Percentiles rank a stretch among this genome's conserved stretches.
These are phyloP conservation scores for Aegle marmelos DNA, from an alignment of 345 rosid genomes.

Conservation along the genomic window DNA sequence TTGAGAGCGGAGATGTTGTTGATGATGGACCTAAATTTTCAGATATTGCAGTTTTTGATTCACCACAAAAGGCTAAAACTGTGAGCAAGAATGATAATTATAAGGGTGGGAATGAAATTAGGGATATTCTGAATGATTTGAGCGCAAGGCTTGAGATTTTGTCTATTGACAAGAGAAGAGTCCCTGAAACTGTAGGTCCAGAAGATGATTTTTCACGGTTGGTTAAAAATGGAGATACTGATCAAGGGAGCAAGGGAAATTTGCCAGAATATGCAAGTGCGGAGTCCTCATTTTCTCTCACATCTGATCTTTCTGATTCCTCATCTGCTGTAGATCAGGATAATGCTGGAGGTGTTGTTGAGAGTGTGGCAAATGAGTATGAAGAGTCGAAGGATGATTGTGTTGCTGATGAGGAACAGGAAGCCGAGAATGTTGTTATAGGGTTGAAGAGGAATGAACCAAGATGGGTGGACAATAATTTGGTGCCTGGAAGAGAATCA, in stretches of 20 bases:
- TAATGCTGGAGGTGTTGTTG: slow-evolving; percentile 21
- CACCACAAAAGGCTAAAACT: slow-evolving; percentile 44
- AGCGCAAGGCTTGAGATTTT: slow-evolving; percentile 69
- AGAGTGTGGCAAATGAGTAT: slow-evolving; percentile 14
- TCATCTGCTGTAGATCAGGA: slow-evolving; percentile 12
- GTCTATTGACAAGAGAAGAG: slow-evolving; percentile 63
- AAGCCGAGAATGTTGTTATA: slow-evolving; percentile 6
- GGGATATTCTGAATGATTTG: slow-evolving; percentile 75
- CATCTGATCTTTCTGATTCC: slow-evolving; percentile 27
- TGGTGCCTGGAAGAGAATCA: slow-evolving; percentile 25
- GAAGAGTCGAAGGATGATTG: slow-evolving; percentile 18
- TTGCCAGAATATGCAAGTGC: slow-evolving; percentile 41
- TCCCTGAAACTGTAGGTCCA: slow-evolving; percentile 26
- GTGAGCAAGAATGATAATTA: slow-evolving; percentile 16
- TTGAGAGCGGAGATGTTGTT: slow-evolving; percentile 1
- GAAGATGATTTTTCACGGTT: slow-evolving; percentile 17
- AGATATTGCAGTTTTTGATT: slow-evolving; percentile 60
- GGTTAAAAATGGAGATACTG: slow-evolving; percentile 4
- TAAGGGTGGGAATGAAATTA: slow-evolving; percentile 47
- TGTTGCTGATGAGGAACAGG: slow-evolving; percentile 20
- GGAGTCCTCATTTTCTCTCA: slow-evolving; percentile 44
- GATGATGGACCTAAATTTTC: slow-evolving; percentile 37
- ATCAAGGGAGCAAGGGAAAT: slow-evolving; percentile 12
- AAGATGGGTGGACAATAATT: slow-evolving; percentile 14
- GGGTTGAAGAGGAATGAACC: slow-evolving; percentile 17